Base-by-base conservation (phyloP, 495 filamentous ascomycete species). In the Geoglossum glabrum region DNA sequence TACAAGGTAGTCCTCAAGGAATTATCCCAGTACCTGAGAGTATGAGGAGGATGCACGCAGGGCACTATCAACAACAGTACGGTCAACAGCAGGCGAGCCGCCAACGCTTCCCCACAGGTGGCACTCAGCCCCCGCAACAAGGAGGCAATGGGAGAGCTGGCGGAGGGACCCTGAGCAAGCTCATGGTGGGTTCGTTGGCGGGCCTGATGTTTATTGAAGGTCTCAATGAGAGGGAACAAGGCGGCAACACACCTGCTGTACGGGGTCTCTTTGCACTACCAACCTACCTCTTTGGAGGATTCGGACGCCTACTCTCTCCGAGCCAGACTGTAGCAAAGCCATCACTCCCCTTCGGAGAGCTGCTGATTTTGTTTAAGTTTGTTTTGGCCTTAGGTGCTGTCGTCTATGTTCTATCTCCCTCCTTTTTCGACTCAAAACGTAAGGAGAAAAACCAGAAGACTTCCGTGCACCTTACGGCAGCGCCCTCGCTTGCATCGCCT, bases 131-230 rank as follows among this genome's bases (percentile, higher is more conserved):
- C 19, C 64, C 66, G 6, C 64, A 66, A 0, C 64, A 67, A 55
- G 71, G 74, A 26, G 73, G 72, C 23, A 72, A 71, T 49, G 28
- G 62, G 54, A 60, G 65, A 15, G 55, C 55, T 25, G 57, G 56
- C 43, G 62, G 57, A 28, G 62, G 62, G 0, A 66, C 78, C 61
- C 70, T 80, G 61, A 80, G 77, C 57, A 93, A 88, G 66, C 73
- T 95, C 61, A 90, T 97, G 85, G 78, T 96, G 13, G 90, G 90
- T 30, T 85, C 87, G 31, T 74, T 97, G 58, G 90, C 90, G 36
- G 88, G 90, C 0, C 70, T 97, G 34, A 93, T 95, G 88, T 76
- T 96, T 43, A 65, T 94, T 61, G 87, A 95, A 68, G 86, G 86
- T 8, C 70, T 90, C 57, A 68, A 69, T 26, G 76, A 79, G 61